phyloP scores from a whole-genome alignment of 768 basidiomycete genomes.

The Amanita brunnescens region DNA sequence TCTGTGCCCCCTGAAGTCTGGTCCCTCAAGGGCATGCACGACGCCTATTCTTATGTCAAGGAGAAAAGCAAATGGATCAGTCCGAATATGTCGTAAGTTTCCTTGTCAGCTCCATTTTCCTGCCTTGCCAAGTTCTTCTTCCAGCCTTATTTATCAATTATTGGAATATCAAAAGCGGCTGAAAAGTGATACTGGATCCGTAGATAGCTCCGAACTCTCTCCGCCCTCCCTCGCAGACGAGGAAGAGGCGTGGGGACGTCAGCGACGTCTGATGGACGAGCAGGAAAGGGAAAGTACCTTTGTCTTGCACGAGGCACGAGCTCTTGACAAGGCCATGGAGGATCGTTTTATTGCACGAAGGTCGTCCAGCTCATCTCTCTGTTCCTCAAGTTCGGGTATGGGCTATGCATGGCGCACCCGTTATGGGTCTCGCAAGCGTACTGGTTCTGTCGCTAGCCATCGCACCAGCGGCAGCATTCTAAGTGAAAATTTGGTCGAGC shows the following conservation, averaged over 20 bases:
- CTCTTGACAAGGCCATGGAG: constrained; percentile 84
- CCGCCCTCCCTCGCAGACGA: constrained; percentile 50
- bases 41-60: constrained; percentile 84
- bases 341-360: constrained; percentile 71
- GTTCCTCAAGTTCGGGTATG: constrained; percentile 50
- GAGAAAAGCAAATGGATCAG: constrained; percentile 82
- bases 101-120: constrained; percentile 10
- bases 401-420: constrained; percentile 56
- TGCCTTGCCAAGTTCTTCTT: constrained; percentile 12
- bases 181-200: constrained; percentile 40
- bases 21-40: constrained; percentile 82
- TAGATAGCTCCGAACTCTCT: constrained; percentile 39
- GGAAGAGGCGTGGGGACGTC: constrained; percentile 68
- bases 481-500: constrained; percentile 76
- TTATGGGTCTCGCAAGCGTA: constrained; percentile 58
- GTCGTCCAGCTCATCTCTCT: constrained; percentile 55
- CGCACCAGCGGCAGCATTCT: constrained; percentile 58
- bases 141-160: constrained; percentile 86
- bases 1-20: constrained; percentile 67
- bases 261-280: constrained; percentile 51
- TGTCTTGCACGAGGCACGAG: constrained; percentile 70
- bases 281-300: constrained; percentile 46
- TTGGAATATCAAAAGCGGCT: constrained; percentile 82
- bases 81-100: constrained; percentile 89
- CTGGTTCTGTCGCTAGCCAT: constrained; percentile 69